Evolutionary conservation across 75 land plant species (phyloP), one percentile per base, ranked within the genome.

Genomic region (Pseudotsuga menziesii): DNA sequence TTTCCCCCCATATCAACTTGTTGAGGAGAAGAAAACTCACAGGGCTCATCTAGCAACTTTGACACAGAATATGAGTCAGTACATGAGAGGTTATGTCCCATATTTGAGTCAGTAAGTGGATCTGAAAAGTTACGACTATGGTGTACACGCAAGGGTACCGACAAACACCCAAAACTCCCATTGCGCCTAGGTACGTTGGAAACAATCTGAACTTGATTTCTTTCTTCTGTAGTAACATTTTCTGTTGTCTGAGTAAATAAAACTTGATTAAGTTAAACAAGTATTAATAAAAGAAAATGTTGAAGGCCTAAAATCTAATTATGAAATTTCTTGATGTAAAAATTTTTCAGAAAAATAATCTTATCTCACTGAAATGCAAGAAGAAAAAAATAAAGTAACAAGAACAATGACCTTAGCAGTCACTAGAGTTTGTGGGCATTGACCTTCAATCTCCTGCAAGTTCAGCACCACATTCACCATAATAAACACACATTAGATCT

Each of bases 121-220:
- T 57, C 58, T 56, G 57, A 56, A 22, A 58, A 73, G 23, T 56
- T 73, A 27, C 35, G 58, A 54, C 27, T 73, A 23, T 73, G 75
- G 22, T 58, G 11, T 15, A 7, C 35, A 55, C 35, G 56, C 7
- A 73, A 73, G 58, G 29, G 19, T 25, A 32, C 75, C 2, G 56
- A 8, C 20, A 52, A 52, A 27, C 25, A 48, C 25, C 57, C 35
- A 73, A 73, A 55, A 48, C 75, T 73, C 4, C 75, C 75, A 73
- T 56, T 73, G 25, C 35, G 75, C 57, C 75, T 73, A 17, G 48
- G 75, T 55, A 23, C 26, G 23, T 73, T 48, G 2, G 57, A 27
- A 17, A 56, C 54, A 54, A 52, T 55, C 16, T 55, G 56, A 54
- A 3, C 35, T 17, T 23, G 32, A 27, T 48, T 26, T 73, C 75